phyloP scores from a whole-genome alignment of 345 rosid genomes.

The Carallia pectinifolia region DNA sequence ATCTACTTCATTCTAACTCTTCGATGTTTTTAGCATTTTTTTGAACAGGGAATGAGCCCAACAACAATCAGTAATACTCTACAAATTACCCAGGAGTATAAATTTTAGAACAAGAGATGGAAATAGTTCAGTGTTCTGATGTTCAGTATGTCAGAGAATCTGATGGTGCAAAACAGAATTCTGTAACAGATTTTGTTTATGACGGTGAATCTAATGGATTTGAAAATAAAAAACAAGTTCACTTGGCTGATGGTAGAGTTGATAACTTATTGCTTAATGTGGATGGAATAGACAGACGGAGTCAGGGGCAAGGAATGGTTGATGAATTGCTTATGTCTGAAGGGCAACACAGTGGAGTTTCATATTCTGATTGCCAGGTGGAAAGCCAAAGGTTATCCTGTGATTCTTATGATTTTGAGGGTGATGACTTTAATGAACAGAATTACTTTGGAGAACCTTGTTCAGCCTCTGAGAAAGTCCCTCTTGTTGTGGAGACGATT shows the following conservation, averaged over 20 bases:
- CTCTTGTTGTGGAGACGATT: constrained; percentile 43
- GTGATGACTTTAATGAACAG: constrained; percentile 42
- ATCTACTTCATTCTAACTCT: constrained; percentile 16
- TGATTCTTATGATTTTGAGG: constrained; percentile 52
- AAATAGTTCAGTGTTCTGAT: constrained; percentile 54
- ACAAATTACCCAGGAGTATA: constrained; percentile 12
- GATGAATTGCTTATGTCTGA: constrained; percentile 38
- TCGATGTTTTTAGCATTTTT: constrained; percentile 12
- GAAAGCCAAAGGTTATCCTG: constrained; percentile 45
- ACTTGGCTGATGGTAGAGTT: constrained; percentile 33
- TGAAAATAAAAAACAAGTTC: constrained; percentile 38
- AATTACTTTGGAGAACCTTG: constrained; percentile 33
- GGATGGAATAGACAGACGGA: constrained; percentile 33
- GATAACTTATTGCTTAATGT: constrained; percentile 34
- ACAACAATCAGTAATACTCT: constrained; percentile 15
- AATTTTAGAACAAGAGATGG: constrained; percentile 44
- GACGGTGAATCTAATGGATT: constrained; percentile 35
- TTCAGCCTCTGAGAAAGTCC: constrained; percentile 43
- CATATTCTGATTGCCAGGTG: constrained; percentile 41
- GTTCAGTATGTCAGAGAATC: constrained; percentile 45
- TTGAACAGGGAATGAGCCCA: constrained; percentile 32
- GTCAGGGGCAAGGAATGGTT: constrained; percentile 32
- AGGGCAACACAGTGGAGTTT: constrained; percentile 38
- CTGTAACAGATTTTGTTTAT: constrained; percentile 26
- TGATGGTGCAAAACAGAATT: constrained; percentile 40